Evolutionary conservation across 2,329 filamentous ascomycete species (phyloP).

Genomic region (Fusarium clavum): DNA sequence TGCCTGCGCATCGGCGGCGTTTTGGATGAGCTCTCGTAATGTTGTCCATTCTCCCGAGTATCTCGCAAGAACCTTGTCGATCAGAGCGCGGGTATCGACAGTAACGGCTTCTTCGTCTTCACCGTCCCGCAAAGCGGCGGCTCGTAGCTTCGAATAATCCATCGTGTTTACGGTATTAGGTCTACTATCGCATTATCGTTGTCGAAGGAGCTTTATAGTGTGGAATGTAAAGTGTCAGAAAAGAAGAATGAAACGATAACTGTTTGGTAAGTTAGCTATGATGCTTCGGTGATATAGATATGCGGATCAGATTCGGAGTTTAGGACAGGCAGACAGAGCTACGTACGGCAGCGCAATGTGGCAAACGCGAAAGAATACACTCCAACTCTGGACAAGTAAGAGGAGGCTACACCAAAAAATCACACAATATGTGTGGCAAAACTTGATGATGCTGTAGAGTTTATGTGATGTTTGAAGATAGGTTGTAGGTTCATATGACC

Average conservation of each 20-base stretch:
- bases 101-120: conserved; percentile 97
- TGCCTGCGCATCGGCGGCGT: conserved; percentile 96
- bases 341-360: conserved; percentile 31
- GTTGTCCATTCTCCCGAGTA: conserved; percentile 97
- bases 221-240: neutral
- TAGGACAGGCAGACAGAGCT: conserved; percentile 35
- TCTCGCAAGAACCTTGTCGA: conserved; percentile 95
- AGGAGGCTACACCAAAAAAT: neutral
- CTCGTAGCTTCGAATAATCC: conserved; percentile 82
- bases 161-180: conserved; percentile 55
- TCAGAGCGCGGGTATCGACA: conserved; percentile 94
- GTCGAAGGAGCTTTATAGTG: neutral
- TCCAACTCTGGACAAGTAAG: neutral
- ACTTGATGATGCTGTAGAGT: conserved; percentile 12
- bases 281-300: neutral
- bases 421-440: conserved; percentile 17
- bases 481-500: conserved; percentile 26
- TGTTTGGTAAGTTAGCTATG: conserved; percentile 11
- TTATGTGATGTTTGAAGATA: conserved; percentile 9
- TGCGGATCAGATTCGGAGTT: conserved; percentile 4
- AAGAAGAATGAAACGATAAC: neutral
- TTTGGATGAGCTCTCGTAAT: conserved; percentile 94
- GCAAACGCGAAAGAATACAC: conserved; percentile 11
- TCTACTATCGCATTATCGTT: conserved; percentile 38
- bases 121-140: conserved; percentile 85